Conservation (phyloP, 345 rosid genomes). For the Cardamine chenopodiifolia region DNA sequence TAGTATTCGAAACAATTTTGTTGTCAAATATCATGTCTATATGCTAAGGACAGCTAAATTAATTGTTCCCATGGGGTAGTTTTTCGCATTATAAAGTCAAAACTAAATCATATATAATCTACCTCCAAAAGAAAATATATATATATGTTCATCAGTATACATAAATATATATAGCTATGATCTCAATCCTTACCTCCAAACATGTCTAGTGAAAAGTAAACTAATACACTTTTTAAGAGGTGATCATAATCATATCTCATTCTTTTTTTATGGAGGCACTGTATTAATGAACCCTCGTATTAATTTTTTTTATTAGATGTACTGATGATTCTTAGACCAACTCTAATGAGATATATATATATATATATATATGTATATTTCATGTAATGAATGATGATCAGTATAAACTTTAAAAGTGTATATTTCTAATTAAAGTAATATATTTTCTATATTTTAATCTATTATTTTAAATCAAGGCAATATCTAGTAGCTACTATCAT, state of each 20-base stretch:
- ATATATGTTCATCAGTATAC: not conserved
- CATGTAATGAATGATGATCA: no score
- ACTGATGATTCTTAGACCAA: no score
- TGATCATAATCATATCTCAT: conserved; percentile 13
- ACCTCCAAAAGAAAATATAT: not conserved
- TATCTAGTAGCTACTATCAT: no score
- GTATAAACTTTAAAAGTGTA: no score
- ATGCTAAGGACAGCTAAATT: conserved; percentile 20
- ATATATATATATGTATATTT: no score
- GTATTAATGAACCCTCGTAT: conserved; percentile 16
- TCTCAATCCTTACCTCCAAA: conserved; percentile 29
- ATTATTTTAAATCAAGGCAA: no score
- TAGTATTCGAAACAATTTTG: conserved; percentile 3
- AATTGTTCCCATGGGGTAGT: not conserved
- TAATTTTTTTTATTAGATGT: not conserved
- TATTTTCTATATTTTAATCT: no score
- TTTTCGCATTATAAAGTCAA: conserved; percentile 7
- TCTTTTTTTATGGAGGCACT: not conserved
- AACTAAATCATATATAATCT: not conserved
- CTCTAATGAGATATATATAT: no score
- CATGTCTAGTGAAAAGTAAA: conserved; percentile 21
- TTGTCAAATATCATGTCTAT: conserved; percentile 7
- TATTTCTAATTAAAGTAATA: no score
- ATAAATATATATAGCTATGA: conserved; percentile 6
- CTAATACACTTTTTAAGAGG: conserved; percentile 18